Percentiles rank a stretch among this genome's conserved stretches.
These are phyloP conservation scores for Cyclotella sp. DNA, from an alignment of 108 stramenopile species.

Conservation along the genomic window DNA sequence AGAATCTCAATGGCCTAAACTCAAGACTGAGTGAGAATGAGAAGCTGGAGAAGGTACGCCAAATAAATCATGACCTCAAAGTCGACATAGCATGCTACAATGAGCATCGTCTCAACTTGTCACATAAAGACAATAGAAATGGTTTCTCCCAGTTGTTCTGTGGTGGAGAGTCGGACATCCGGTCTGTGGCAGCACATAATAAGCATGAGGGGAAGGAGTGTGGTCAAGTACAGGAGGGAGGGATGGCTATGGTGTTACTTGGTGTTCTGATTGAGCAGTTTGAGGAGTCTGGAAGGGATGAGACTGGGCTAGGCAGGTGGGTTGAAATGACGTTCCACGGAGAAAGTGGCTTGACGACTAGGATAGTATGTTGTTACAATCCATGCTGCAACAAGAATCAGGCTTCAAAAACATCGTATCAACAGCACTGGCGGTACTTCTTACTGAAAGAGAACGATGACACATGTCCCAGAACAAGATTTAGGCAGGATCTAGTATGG, in stretches of 20 bases:
- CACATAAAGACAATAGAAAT: neutral
- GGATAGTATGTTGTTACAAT: neutral
- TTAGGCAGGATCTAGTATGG: neutral
- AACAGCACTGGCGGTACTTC: conserved; percentile 1
- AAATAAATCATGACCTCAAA: conserved; percentile 1
- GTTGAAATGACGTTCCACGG: neutral
- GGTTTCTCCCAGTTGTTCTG: conserved; percentile 14
- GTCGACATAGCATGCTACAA: conserved; percentile 13
- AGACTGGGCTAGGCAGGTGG: conserved; percentile 9
- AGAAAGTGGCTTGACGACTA: neutral
- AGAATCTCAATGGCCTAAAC: neutral
- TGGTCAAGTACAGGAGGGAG: conserved; percentile 16
- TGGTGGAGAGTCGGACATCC: conserved; percentile 5
- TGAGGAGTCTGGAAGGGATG: conserved; percentile 4
- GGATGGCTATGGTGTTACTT: conserved; percentile 6
- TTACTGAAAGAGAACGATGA: neutral
- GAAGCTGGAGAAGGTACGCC: neutral
- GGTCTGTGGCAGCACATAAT: conserved; percentile 15
- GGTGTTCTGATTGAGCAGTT: conserved; percentile 1
- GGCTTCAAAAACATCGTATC: neutral
- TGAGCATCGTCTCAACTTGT: conserved; percentile 18
- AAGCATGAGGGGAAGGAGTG: neutral
- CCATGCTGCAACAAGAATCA: neutral
- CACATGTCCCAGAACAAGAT: neutral
- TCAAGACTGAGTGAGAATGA: neutral